Evolutionary conservation across 345 rosid genomes (phyloP).

Genomic region (Cardamine resedifolia): DNA sequence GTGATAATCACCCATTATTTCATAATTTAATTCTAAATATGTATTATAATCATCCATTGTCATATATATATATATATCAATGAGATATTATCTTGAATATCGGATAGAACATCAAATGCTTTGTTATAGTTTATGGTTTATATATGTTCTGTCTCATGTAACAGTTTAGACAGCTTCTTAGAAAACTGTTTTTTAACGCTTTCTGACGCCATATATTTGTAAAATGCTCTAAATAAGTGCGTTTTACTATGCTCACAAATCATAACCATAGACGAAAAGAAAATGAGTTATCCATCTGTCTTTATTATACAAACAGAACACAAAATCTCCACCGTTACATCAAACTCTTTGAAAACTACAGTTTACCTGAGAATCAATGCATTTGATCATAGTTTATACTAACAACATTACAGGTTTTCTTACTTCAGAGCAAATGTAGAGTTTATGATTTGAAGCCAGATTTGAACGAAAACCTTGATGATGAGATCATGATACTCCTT

Average conservation of each 20-base stretch:
- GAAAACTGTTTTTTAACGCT: no score
- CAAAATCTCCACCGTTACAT: neutral
- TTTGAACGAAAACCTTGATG: conserved; percentile 71
- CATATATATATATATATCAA: neutral
- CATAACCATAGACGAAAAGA: no score
- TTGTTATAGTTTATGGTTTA: no score
- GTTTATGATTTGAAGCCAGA: conserved; percentile 47
- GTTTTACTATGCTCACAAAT: no score
- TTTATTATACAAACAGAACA: neutral
- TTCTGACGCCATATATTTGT: no score
- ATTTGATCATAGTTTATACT: conserved; percentile 9
- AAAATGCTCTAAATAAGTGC: no score
- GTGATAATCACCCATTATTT: neutral
- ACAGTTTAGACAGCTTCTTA: no score
- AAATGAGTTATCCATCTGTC: neutral
- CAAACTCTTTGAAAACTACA: conserved; percentile 5
- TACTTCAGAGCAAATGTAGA: conserved; percentile 5
- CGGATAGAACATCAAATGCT: no score
- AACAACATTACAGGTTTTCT: neutral
- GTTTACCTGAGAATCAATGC: neutral
- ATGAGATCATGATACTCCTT: conserved; percentile 64
- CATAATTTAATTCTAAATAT: neutral
- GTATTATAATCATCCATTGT: neutral
- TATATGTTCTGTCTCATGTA: no score
- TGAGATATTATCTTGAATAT: no score